phyloP scores from a whole-genome alignment of 2,329 filamentous ascomycete species.

The Didymella arachidicola region DNA sequence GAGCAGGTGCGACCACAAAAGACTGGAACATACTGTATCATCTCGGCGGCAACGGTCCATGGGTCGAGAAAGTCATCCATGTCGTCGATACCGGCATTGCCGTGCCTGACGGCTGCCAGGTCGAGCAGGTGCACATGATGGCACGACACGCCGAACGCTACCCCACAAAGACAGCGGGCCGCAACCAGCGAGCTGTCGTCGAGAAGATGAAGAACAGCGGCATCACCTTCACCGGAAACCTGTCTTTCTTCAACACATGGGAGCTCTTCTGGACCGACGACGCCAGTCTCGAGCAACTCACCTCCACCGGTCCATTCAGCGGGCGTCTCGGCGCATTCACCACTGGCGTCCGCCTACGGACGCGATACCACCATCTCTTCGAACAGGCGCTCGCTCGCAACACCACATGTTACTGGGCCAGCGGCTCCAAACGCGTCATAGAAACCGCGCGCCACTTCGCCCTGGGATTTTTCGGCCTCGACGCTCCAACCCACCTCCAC shows the following conservation, averaged over 20 bases:
- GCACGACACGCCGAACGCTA: conserved; percentile 66
- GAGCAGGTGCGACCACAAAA: conserved; percentile 38
- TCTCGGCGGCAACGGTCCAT: conserved; percentile 63
- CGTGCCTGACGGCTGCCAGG: conserved; percentile 57
- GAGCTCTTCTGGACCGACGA: conserved; percentile 60
- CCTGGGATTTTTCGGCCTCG: conserved; percentile 62
- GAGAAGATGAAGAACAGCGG: conserved; percentile 55
- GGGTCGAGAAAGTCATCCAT: conserved; percentile 59
- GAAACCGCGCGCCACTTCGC: conserved; percentile 65
- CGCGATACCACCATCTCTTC: conserved; percentile 61
- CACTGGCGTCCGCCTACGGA: conserved; percentile 62
- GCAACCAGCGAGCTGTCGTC: conserved; percentile 58
- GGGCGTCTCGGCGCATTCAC: conserved; percentile 63
- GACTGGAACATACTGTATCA: conserved; percentile 62
- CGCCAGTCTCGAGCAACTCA: conserved; percentile 61
- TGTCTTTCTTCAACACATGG: conserved; percentile 64
- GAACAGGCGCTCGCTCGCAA: conserved; percentile 22
- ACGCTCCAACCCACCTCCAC: conserved; percentile 57
- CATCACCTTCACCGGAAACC: conserved; percentile 56
- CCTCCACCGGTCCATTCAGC: conserved; percentile 63
- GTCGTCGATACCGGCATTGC: conserved; percentile 53
- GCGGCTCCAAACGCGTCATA: conserved; percentile 62
- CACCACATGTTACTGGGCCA: conserved; percentile 59
- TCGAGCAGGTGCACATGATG: conserved; percentile 69
- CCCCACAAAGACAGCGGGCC: conserved; percentile 60